phyloP scores from a whole-genome alignment of 345 rosid genomes.

The Rubroshorea leprosula region DNA sequence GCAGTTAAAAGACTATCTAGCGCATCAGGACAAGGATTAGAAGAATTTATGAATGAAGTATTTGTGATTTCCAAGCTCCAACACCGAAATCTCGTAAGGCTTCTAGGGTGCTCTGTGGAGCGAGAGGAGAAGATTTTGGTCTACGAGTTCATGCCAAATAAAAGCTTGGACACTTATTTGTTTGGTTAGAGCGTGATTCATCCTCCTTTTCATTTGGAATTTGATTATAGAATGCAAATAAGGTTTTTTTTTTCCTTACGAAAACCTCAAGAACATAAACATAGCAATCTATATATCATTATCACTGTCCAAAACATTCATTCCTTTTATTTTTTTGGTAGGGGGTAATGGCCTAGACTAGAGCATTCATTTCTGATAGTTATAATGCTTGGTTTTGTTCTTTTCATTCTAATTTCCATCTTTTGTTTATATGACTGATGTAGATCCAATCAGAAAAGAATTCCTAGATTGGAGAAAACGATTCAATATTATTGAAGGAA shows the following conservation, averaged over 20 bases:
- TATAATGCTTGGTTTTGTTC: too few relatives aligned
- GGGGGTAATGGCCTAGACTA: too few relatives aligned
- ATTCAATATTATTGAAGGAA: slow-evolving; percentile 6
- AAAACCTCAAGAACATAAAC: too few relatives aligned
- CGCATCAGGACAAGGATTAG: slow-evolving; percentile 48
- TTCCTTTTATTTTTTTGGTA: too few relatives aligned
- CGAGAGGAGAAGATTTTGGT: slow-evolving; percentile 47
- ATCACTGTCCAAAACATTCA: too few relatives aligned
- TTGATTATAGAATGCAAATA: too few relatives aligned
- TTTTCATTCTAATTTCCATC: too few relatives aligned
- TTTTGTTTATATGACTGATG: not conserved
- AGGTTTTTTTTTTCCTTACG: too few relatives aligned
- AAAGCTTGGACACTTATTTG: slow-evolving; percentile 33
- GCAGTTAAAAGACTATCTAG: slow-evolving; percentile 51
- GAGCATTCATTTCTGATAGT: too few relatives aligned
- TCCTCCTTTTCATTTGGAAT: not conserved
- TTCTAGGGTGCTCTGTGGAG: slow-evolving; percentile 51
- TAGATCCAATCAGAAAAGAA: not conserved
- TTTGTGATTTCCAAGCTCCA: slow-evolving; percentile 49
- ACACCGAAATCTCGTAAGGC: slow-evolving; percentile 52
- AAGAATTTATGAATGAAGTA: slow-evolving; percentile 56
- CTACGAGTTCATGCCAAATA: slow-evolving; percentile 43
- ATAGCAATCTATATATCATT: too few relatives aligned
- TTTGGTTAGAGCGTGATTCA: slow-evolving; percentile 23
- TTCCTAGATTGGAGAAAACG: slow-evolving; percentile 9